phyloP scores from a whole-genome alignment of 192 early-diverging fungal genomes.

The Rhizophagus sp. region DNA sequence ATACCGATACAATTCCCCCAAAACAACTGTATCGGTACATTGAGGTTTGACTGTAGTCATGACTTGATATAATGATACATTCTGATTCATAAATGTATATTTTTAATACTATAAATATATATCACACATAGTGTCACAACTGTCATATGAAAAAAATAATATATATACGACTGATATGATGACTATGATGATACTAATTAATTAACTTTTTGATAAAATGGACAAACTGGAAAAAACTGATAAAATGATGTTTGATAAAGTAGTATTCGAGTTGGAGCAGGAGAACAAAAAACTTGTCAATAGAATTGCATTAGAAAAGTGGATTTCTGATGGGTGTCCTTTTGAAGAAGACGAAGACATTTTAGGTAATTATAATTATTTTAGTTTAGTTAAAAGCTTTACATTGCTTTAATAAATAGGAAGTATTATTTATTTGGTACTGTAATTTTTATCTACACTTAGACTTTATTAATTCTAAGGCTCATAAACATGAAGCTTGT shows the following conservation, averaged over 20 bases:
- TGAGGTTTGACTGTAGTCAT: too few relatives aligned
- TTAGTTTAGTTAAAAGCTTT: neutral
- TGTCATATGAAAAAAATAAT: too few relatives aligned
- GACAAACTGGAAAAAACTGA: neutral
- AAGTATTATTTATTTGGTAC: constrained; percentile 1
- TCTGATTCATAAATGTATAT: too few relatives aligned
- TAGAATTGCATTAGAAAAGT: neutral
- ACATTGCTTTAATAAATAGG: neutral
- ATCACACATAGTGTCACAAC: too few relatives aligned
- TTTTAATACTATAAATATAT: too few relatives aligned
- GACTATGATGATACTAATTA: too few relatives aligned
- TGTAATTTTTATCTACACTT: constrained; percentile 10
- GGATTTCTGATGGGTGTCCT: neutral
- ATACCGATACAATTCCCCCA: too few relatives aligned
- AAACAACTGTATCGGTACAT: too few relatives aligned
- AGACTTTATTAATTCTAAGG: neutral
- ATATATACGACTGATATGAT: too few relatives aligned
- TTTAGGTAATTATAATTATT: constrained; percentile 1
- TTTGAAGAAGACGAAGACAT: neutral
- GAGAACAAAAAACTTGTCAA: neutral
- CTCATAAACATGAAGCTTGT: neutral
- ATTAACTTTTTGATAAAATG: neutral
- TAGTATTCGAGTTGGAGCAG: neutral
- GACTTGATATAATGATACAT: too few relatives aligned
- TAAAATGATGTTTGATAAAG: neutral